phyloP scores from a whole-genome alignment of 177 flowering plant species.

The Vitis hybrid region DNA sequence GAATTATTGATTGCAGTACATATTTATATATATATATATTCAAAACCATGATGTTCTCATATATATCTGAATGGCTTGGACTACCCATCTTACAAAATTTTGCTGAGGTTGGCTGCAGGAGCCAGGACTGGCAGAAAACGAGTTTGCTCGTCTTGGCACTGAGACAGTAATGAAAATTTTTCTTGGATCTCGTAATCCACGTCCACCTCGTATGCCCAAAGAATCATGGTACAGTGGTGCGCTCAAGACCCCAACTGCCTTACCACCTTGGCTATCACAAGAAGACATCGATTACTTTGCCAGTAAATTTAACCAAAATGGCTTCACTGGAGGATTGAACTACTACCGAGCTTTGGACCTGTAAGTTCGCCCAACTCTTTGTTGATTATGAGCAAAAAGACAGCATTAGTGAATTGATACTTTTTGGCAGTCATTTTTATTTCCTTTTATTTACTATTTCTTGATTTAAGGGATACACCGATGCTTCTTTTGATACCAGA shows the following conservation, averaged over 20 bases:
- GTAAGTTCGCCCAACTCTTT: constrained; percentile 20
- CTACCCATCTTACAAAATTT: too few relatives aligned
- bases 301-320: constrained; percentile 27
- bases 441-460: too few relatives aligned
- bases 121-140: constrained; percentile 43
- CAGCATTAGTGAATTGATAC: too few relatives aligned
- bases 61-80: too few relatives aligned
- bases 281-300: constrained; percentile 47
- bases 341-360: constrained; percentile 36
- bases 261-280: constrained; percentile 55
- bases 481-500: too few relatives aligned
- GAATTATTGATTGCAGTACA: too few relatives aligned
- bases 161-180: constrained; percentile 23
- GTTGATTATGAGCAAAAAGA: too few relatives aligned
- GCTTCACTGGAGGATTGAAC: constrained; percentile 47
- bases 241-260: constrained; percentile 12
- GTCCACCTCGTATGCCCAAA: constrained; percentile 26
- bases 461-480: too few relatives aligned
- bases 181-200: constrained; percentile 21
- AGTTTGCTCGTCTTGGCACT: constrained; percentile 29
- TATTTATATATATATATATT: too few relatives aligned
- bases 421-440: too few relatives aligned
- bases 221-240: constrained; percentile 21
- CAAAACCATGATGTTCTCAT: too few relatives aligned
- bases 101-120: constrained; percentile 19